Percentiles rank a stretch among this genome's conserved stretches.
Conservation (phyloP, 2,329 filamentous ascomycete species). For the Fusarium avenaceum region DNA sequence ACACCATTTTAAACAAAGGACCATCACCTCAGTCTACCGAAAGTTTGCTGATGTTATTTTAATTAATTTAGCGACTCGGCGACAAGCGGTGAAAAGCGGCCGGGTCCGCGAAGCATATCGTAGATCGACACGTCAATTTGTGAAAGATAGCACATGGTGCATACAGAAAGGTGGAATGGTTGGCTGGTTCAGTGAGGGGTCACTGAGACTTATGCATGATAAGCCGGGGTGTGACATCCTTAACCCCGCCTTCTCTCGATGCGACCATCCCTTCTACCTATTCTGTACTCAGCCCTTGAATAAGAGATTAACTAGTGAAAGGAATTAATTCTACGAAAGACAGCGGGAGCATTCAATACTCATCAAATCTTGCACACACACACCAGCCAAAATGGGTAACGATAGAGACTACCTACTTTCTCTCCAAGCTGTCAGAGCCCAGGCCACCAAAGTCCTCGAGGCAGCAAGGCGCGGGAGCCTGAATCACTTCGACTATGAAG, state of each 20-base stretch:
- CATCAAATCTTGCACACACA: neutral
- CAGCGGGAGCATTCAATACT: neutral
- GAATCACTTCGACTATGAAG: slow-evolving; percentile 59
- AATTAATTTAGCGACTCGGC: too few species aligned
- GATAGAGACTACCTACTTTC: slow-evolving; percentile 52
- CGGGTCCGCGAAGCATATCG: neutral
- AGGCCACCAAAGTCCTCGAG: slow-evolving; percentile 51
- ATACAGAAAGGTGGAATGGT: neutral
- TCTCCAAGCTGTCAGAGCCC: slow-evolving; percentile 55
- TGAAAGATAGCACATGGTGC: neutral
- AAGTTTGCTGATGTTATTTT: too few species aligned
- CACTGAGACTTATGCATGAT: neutral
- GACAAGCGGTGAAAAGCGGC: neutral
- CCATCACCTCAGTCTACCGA: too few species aligned
- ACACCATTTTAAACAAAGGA: too few species aligned
- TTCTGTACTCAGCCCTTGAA: neutral
- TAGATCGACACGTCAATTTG: neutral
- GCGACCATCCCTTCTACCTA: neutral
- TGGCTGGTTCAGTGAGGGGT: neutral
- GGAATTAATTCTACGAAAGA: neutral
- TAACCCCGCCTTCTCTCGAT: neutral
- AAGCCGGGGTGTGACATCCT: neutral
- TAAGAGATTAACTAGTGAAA: neutral
- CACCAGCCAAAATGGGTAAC: slow-evolving; percentile 18
- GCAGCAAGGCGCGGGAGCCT: slow-evolving; percentile 57